These are phyloP conservation scores for Trichoderma endophyticum DNA, from an alignment of 2,329 filamentous ascomycete genomes.

Conservation along the genomic window DNA sequence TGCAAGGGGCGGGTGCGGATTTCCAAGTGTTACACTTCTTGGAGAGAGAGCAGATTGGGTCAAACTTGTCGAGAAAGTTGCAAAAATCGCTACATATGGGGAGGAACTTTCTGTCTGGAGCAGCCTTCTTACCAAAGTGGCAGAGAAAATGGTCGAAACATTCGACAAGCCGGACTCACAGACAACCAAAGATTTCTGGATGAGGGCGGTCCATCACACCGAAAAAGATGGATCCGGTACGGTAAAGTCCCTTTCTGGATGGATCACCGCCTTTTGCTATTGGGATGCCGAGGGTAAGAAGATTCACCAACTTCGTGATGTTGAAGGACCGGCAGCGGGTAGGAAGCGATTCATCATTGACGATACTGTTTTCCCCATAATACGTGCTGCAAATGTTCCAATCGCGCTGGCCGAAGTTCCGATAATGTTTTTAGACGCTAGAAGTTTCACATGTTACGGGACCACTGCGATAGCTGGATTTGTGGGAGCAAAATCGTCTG, in stretches of 20 bases:
- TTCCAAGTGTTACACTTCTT: background rate
- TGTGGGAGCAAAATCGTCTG: background rate
- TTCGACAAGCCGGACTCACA: conserved; percentile 18
- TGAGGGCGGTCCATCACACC: conserved; percentile 20
- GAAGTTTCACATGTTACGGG: no score
- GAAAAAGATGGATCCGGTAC: background rate
- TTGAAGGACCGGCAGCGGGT: background rate
- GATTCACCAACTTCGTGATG: background rate
- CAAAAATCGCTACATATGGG: background rate
- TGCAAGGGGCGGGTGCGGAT: background rate
- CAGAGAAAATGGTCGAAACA: conserved; percentile 18
- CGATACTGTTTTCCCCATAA: background rate
- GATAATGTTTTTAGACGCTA: background rate
- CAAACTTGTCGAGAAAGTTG: conserved; percentile 10
- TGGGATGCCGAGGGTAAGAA: conserved; percentile 1
- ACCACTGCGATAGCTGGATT: no score
- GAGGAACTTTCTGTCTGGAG: background rate
- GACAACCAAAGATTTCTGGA: conserved; percentile 21
- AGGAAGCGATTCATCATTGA: background rate
- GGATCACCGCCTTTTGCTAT: conserved; percentile 21
- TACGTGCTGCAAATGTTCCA: background rate
- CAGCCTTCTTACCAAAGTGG: background rate
- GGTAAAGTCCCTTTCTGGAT: conserved; percentile 16
- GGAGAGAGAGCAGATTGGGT: conserved; percentile 18
- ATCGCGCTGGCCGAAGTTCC: background rate